Percentiles rank a stretch among this genome's conserved stretches.
phyloP scores from a whole-genome alignment of 495 filamentous ascomycete species.

The Niebla homalea region DNA sequence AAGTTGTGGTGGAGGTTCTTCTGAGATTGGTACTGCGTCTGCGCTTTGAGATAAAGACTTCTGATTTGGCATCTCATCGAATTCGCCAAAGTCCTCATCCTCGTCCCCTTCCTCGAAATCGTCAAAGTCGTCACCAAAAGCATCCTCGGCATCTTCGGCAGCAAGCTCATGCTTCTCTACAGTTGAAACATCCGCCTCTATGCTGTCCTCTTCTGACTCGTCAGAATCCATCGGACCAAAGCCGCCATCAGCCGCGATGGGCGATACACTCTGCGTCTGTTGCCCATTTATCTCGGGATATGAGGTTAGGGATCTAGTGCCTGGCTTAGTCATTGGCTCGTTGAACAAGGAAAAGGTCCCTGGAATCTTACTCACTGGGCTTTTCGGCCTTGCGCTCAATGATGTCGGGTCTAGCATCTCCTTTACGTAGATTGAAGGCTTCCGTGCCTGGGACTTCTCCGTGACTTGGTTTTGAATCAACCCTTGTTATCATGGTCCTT shows the following conservation, averaged over 20 bases:
- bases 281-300: constrained; percentile 16
- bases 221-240: constrained; percentile 23
- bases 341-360: constrained; percentile 23
- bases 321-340: constrained; percentile 46
- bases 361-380: constrained; percentile 34
- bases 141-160: constrained; percentile 35
- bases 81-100: constrained; percentile 74
- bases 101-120: constrained; percentile 74
- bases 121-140: constrained; percentile 84
- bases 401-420: constrained; percentile 37
- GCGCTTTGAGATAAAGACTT: constrained; percentile 29
- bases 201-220: constrained; percentile 30
- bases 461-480: constrained; percentile 29
- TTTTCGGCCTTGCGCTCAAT: constrained; percentile 32
- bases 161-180: constrained; percentile 18
- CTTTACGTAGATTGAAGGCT: constrained; percentile 30
- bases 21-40: constrained; percentile 24
- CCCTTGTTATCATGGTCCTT: constrained; percentile 32
- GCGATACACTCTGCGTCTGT: constrained; percentile 11
- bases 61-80: constrained; percentile 74
- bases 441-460: constrained; percentile 23
- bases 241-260: constrained; percentile 25
- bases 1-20: constrained; percentile 30
- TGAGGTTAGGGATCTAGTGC: constrained; percentile 27
- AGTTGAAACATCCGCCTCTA: constrained; percentile 27